Conservation (phyloP, 2,329 filamentous ascomycete genomes). For the Orbilia brochopaga region DNA sequence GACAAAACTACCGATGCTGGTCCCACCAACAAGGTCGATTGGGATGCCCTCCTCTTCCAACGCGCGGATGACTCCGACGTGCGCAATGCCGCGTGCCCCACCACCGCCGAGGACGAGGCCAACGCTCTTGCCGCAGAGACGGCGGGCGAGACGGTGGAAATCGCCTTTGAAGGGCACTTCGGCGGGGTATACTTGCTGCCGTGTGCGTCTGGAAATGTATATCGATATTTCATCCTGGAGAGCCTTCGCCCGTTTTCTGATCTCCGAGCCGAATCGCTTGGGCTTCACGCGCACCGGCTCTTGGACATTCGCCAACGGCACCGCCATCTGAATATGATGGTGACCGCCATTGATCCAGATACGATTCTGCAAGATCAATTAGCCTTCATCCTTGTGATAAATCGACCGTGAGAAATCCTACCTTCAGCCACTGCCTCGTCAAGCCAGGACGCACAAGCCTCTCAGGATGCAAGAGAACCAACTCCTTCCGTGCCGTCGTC, state of each 20-base stretch:
- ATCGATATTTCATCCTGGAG: slow-evolving; percentile 97
- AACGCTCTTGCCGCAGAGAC: slow-evolving; percentile 91
- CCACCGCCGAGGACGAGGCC: slow-evolving; percentile 93
- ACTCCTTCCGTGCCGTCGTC: slow-evolving; percentile 89
- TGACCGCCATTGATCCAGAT: slow-evolving; percentile 99
- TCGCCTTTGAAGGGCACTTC: slow-evolving; percentile 95
- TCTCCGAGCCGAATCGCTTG: slow-evolving; percentile 78
- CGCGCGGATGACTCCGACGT: slow-evolving; percentile 91
- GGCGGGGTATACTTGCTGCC: slow-evolving; percentile 86
- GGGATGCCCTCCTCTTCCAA: slow-evolving; percentile 96
- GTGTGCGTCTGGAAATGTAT: slow-evolving; percentile 91
- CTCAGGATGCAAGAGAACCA: slow-evolving; percentile 87
- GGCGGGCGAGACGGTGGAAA: slow-evolving; percentile 87
- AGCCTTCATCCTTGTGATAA: not conserved
- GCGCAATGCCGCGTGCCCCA: slow-evolving; percentile 87
- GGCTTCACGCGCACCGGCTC: slow-evolving; percentile 67
- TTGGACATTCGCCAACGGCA: slow-evolving; percentile 67
- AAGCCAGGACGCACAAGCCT: slow-evolving; percentile 83
- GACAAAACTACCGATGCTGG: slow-evolving; percentile 94
- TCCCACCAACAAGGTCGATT: slow-evolving; percentile 92
- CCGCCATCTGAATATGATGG: slow-evolving; percentile 95
- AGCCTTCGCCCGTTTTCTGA: slow-evolving; percentile 93
- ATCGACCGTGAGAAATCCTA: slow-evolving; percentile 4
- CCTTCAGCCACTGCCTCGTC: slow-evolving; percentile 82
- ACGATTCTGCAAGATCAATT: slow-evolving; percentile 66